Evolutionary conservation across 306 rosid genomes (phyloP).

Genomic region (Ormosia emarginata): DNA sequence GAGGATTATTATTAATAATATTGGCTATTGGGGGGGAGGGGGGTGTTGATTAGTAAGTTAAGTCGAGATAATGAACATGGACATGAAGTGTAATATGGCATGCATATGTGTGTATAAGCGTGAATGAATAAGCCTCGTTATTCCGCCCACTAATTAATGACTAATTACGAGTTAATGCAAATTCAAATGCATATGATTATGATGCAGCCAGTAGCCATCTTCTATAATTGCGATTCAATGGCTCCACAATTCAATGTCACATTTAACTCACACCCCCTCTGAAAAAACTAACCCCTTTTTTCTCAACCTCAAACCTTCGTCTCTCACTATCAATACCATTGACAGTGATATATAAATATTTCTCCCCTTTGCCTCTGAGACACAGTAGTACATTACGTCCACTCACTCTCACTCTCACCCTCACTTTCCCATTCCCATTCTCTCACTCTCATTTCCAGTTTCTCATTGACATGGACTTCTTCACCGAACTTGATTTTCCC

Average conservation of each 20-base stretch:
- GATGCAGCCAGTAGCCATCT: conserved; percentile 30
- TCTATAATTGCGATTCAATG: conserved; percentile 33
- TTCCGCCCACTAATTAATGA: background rate
- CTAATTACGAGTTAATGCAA: conserved; percentile 7
- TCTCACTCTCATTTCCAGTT: background rate
- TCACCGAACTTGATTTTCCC: conserved; percentile 14
- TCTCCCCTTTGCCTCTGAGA: background rate
- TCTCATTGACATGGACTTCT: conserved; percentile 33
- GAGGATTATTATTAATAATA: too few relatives aligned
- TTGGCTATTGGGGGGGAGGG: too few relatives aligned
- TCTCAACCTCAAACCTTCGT: conserved; percentile 21
- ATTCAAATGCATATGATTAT: conserved; percentile 16
- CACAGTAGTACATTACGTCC: too few relatives aligned
- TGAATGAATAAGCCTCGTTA: background rate
- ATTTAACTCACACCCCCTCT: conserved; percentile 21
- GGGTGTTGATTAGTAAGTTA: too few relatives aligned
- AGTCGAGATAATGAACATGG: background rate
- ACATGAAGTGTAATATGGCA: background rate
- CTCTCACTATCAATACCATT: background rate
- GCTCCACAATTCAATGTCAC: conserved; percentile 23
- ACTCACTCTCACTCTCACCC: background rate
- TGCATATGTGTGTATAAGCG: background rate
- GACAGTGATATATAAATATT: background rate
- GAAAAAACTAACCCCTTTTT: conserved; percentile 41
- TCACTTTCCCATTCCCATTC: background rate